Evolutionary conservation across 257 asterid species (phyloP), one percentile per base, ranked within the genome.

Genomic region (Solanum paucissectum): DNA sequence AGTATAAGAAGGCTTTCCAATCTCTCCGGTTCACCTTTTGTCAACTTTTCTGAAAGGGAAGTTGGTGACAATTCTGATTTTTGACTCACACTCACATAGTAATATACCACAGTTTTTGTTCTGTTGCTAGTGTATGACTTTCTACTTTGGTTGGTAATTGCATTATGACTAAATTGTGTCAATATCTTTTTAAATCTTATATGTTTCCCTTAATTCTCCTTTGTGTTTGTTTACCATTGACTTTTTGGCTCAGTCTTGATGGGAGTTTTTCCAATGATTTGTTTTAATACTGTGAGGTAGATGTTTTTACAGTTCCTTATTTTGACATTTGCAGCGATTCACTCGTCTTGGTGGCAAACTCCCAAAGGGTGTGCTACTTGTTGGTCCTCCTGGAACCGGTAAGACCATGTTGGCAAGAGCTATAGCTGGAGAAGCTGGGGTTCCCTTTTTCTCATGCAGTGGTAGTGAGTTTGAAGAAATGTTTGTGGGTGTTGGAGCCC

Each of bases 321-420:
- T 72, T 88, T 86, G 69, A 46, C 68, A 18, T 16, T 81, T 90
- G 32, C 95, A 95, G 98, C 94, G 98, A 10, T 95, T 97, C 90
- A 97, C 99, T 25, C 95, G 98, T 77, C 98, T 97, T 88, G 99
- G 99, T 86, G 99, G 99, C 60, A 97, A 95, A 94, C 99, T 97
- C 73, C 99, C 99, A 40, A 97, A 97, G 90, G 98, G 98, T 87
- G 99, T 97, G 89, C 90, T 97, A 83, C 96, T 97, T 82, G 98
- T 95, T 62, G 99, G 99, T 4, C 99, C 99, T 25, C 98, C 98
- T 73, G 99, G 98, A 40, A 97, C 98, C 25, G 99, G 99, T 74
- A 97, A 97, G 94, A 97, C 98, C 34, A 97, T 97, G 99, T 88
- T 97, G 91, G 99, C 99, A 88, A 94, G 98, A 91, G 98, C 99